These are phyloP conservation scores for Phyllosticta capitalensis DNA, from an alignment of 2,329 filamentous ascomycete genomes.

Conservation along the genomic window DNA sequence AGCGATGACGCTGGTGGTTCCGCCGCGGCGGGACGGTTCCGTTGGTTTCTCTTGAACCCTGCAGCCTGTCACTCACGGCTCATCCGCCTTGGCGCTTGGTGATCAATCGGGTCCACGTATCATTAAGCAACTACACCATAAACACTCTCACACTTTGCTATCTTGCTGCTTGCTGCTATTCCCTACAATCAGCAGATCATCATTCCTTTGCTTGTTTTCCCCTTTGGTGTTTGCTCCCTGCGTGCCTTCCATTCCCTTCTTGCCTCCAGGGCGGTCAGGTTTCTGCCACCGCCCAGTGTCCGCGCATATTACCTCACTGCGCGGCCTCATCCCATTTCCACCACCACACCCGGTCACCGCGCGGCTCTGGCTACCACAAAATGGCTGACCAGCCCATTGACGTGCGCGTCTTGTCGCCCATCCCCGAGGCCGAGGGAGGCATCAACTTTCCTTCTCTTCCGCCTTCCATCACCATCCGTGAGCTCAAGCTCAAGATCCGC, in stretches of 20 bases:
- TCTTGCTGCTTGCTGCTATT: too few species aligned
- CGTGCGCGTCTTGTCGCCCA: slow-evolving; percentile 31
- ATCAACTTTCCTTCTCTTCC: slow-evolving; percentile 24
- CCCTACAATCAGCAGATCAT: background rate
- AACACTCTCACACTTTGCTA: too few species aligned
- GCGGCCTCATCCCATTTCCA: background rate
- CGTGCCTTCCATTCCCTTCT: background rate
- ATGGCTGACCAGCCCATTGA: slow-evolving; percentile 18
- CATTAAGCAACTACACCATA: too few species aligned
- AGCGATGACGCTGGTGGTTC: slow-evolving; percentile 10
- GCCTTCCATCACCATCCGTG: slow-evolving; percentile 36
- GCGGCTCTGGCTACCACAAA: background rate
- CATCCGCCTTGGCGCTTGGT: background rate
- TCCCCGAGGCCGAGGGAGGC: slow-evolving; percentile 27
- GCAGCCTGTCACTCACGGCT: background rate
- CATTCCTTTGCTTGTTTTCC: background rate
- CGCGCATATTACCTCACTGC: background rate
- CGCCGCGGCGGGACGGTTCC: slow-evolving; percentile 1
- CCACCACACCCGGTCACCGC: background rate
- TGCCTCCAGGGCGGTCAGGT: background rate
- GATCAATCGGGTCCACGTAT: background rate
- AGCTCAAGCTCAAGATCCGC: slow-evolving; percentile 45
- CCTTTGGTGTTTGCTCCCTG: background rate
- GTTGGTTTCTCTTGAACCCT: slow-evolving; percentile 2
- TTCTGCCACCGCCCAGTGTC: background rate